Evolutionary conservation across 2,329 filamentous ascomycete species (phyloP).

Genomic region (Colletotrichum sp.): DNA sequence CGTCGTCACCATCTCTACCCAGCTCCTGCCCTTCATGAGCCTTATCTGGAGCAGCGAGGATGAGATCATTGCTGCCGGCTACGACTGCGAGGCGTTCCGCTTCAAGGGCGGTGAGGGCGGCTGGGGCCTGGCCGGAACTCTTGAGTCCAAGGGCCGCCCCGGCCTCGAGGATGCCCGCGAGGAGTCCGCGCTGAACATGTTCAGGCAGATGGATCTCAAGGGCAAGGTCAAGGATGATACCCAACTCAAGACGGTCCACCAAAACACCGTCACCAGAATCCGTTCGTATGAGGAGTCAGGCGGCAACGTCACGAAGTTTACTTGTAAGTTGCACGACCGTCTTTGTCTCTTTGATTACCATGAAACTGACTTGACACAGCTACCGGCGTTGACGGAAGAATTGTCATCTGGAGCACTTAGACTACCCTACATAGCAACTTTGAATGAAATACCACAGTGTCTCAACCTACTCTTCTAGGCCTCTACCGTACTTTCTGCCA

Average conservation of each 20-base stretch:
- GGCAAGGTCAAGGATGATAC: slow-evolving; percentile 92
- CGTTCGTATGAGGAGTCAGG: slow-evolving; percentile 74
- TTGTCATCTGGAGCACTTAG: slow-evolving; percentile 79
- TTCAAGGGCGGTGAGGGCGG: slow-evolving; percentile 80
- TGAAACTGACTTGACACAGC: slow-evolving; percentile 52
- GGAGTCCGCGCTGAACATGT: slow-evolving; percentile 97
- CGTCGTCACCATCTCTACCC: slow-evolving; percentile 88
- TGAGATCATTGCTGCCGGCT: slow-evolving; percentile 94
- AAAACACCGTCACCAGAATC: slow-evolving; percentile 92
- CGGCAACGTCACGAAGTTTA: slow-evolving; percentile 77
- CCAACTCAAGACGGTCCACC: slow-evolving; percentile 92
- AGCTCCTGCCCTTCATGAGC: slow-evolving; percentile 90
- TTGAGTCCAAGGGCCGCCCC: slow-evolving; percentile 75
- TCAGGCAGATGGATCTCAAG: slow-evolving; percentile 97
- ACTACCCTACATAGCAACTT: slow-evolving; percentile 22
- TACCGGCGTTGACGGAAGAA: slow-evolving; percentile 81
- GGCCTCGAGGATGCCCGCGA: slow-evolving; percentile 72
- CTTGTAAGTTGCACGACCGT: slow-evolving; percentile 66
- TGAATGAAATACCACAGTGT: slow-evolving; percentile 11
- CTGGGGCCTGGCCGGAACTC: slow-evolving; percentile 82
- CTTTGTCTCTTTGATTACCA: neutral
- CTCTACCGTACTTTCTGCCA: neutral
- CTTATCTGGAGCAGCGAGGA: slow-evolving; percentile 90
- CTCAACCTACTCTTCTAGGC: neutral
- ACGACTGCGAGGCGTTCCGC: slow-evolving; percentile 89